Evolutionary conservation across 2,329 filamentous ascomycete species (phyloP), one percentile per base, ranked within the genome.

Genomic region (Fusarium sp.): DNA sequence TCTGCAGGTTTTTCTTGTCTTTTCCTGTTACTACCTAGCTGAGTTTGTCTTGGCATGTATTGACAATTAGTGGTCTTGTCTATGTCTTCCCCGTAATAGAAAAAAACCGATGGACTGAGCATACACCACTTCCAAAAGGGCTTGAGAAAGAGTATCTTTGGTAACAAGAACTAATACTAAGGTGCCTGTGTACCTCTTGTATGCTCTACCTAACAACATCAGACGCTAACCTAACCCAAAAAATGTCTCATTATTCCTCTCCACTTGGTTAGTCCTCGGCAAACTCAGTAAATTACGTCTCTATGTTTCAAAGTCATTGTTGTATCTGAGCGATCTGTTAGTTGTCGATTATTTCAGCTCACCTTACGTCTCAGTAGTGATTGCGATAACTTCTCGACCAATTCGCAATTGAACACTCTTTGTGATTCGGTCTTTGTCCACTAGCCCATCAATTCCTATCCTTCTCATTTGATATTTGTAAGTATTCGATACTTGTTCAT

Each of bases 21-120:
- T 41, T 55, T 36, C 36, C 66, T 72, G 64, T 75, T 72, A 65
- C 54, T 76, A 67, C 53, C 71, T 74, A 66, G 59, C 71, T 61
- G 61, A 68, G 59, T 74, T 71, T 74, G 55, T 61, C 54, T 62
- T 61, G 53, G 53, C 42, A 68, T 55, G 68, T 61, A 72, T 72
- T 50, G 55, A 59, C 48, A 50, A 45, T 65, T 50, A 39, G 42
- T 53, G 48, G 57, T 65, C 51, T 33, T 45, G 55, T 61, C 44
- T 33, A 41, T 55, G 54, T 28, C 35, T 54, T 6, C 42, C 22
- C 39, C n/a, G 42, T 65, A 44, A 61, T 59, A 24, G n/a, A n/a
- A 42, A 31, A 48, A 58, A 39, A 26, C 44, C 44, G 31, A 51
- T 51, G 48, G 33, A 62, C 41, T 31, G 36, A 36, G 28, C 18